These are phyloP conservation scores for Myxozyma neotropica DNA, from an alignment of 805 yeast species.

Conservation along the genomic window DNA sequence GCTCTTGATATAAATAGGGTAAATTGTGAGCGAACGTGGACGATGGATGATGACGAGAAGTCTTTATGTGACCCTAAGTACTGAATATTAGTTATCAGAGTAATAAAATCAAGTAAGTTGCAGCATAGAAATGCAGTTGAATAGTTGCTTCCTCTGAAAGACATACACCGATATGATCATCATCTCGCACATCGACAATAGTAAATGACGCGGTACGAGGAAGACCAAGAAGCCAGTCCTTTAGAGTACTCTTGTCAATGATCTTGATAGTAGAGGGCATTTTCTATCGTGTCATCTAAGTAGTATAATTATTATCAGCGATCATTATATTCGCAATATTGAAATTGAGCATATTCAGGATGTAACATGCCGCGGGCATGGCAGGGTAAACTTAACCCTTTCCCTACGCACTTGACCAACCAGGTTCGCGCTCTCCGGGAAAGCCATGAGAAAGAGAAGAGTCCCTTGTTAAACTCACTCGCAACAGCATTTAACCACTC, in stretches of 20 bases:
- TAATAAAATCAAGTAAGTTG: too few species aligned
- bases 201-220: slow-evolving; percentile 19
- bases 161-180: slow-evolving; percentile 71
- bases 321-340: background rate
- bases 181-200: slow-evolving; percentile 84
- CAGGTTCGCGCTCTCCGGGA: slow-evolving; percentile 8
- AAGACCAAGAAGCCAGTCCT: slow-evolving; percentile 21
- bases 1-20: slow-evolving; percentile 44
- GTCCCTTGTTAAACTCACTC: too few species aligned
- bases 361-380: too few species aligned
- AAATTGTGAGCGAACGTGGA: slow-evolving; percentile 47
- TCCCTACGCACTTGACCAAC: slow-evolving; percentile 7
- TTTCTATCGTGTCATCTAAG: background rate
- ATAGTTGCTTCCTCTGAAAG: background rate
- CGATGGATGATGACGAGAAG: slow-evolving; percentile 61
- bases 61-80: slow-evolving; percentile 58
- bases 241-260: slow-evolving; percentile 18
- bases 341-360: too few species aligned
- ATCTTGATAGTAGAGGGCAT: slow-evolving; percentile 4
- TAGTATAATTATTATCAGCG: background rate
- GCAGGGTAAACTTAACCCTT: background rate
- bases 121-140: too few species aligned
- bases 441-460: too few species aligned
- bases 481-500: background rate
- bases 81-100: too few species aligned